Evolutionary conservation across 148 eudicot species (phyloP).

Genomic region (Amaranthus cruentus): DNA sequence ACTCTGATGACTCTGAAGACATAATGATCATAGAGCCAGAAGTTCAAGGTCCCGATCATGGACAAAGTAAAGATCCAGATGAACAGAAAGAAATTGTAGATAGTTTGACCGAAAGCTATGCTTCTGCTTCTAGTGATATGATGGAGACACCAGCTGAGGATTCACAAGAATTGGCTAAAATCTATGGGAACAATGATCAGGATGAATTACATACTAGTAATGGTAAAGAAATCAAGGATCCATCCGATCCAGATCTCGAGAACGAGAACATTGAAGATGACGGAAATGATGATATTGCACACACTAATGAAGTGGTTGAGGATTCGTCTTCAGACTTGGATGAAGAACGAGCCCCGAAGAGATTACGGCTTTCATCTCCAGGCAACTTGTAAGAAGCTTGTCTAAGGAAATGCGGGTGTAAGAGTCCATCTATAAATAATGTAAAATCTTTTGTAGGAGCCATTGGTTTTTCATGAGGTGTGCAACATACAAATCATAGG

Average conservation of each 20-base stretch:
- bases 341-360: conserved; percentile 22
- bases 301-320: conserved; percentile 17
- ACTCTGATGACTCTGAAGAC: conserved; percentile 38
- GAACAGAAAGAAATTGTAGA: conserved; percentile 26
- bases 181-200: conserved; percentile 19
- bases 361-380: conserved; percentile 28
- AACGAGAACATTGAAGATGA: conserved; percentile 5
- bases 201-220: conserved; percentile 14
- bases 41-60: conserved; percentile 2
- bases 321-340: conserved; percentile 29
- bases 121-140: conserved; percentile 43
- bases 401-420: conserved; percentile 5
- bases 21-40: conserved; percentile 17
- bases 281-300: not conserved
- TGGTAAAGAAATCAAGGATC: conserved; percentile 1
- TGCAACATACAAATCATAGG: conserved; percentile 16
- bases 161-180: conserved; percentile 28
- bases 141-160: conserved; percentile 38
- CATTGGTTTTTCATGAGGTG: conserved; percentile 22
- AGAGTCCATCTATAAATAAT: not conserved
- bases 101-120: conserved; percentile 31
- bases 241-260: conserved; percentile 14
- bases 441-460: conserved; percentile 17
- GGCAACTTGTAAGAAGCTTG: conserved; percentile 1
- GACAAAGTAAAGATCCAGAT: conserved; percentile 20